Evolutionary conservation across 495 filamentous ascomycete species (phyloP), one percentile per base, ranked within the genome.

Genomic region (Choiromyces venosus): DNA sequence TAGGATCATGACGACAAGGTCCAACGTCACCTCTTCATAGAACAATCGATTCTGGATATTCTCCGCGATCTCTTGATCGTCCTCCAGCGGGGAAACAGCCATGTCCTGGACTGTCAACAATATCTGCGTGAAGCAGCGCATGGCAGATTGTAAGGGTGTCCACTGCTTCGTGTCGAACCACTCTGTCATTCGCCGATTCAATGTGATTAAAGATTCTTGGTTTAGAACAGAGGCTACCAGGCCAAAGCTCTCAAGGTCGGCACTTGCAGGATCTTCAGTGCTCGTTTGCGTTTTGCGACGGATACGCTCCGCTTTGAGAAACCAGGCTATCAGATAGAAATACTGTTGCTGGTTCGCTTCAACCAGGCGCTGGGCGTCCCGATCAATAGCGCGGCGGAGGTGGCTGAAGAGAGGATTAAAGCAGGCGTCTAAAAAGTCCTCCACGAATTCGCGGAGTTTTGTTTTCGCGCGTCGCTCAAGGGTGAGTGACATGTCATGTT

Each of bases 21-120:
- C 94, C 79, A 98, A 92, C 0, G 93, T 97, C 0, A 91, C 89
- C 78, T 98, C 93, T 82, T 99, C 96, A 83, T 99, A 98, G 82
- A 99, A 99, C 1, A 99, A 92, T 38, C 96, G 92, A 78, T 91
- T 95, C 69, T 96, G 90, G 52, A 96, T 97, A 75, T 99, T 99
- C 78, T 99, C 94, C 6, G 96, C 96, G 78, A 99, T 97, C 74
- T 98, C 96, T 82, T 96, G 92, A 77, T 99, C 93, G 14, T 98
- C 96, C 74, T 97, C 94, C 36, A 92, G 85, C 0, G 88, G 87
- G 0, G 92, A 94, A 52, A 90, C 87, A 4, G 89, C 85, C 96
- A 99, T 99, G 73, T 96, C 93, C 79, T 97, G 94, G 4, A 97
- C 90, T 0, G 94, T 97, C 56, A 97, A 85, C n/a, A 99, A 85